Conservation (phyloP, 768 basidiomycete genomes). For the Kondoa malvinella region DNA sequence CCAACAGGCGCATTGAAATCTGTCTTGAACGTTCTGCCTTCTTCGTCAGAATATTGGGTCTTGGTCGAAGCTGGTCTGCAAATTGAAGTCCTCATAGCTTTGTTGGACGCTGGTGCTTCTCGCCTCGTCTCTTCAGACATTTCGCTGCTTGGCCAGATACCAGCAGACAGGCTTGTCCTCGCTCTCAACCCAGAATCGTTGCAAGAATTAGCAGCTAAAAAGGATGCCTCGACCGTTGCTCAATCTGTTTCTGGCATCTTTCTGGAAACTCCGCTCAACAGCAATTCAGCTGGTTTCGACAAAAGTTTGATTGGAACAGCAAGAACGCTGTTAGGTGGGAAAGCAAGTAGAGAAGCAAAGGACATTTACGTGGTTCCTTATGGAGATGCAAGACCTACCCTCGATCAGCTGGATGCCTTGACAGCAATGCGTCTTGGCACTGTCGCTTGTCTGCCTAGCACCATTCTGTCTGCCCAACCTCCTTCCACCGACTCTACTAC, state of each 20-base stretch:
- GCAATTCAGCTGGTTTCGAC: conserved; percentile 38
- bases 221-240: conserved; percentile 41
- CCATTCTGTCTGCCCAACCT: conserved; percentile 46
- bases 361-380: conserved; percentile 45
- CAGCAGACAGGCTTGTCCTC: conserved; percentile 54
- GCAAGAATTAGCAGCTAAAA: conserved; percentile 56
- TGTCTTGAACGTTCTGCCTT: conserved; percentile 27
- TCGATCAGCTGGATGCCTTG: conserved; percentile 26
- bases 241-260: conserved; percentile 50
- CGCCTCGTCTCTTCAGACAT: conserved; percentile 50
- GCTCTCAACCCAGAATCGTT: conserved; percentile 57
- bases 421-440: conserved; percentile 16
- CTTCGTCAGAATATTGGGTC: conserved; percentile 33
- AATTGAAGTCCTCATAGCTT: conserved; percentile 44
- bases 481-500: conserved; percentile 48
- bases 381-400: conserved; percentile 14
- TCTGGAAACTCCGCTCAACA: conserved; percentile 47
- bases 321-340: conserved; percentile 49
- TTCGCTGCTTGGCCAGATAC: conserved; percentile 52
- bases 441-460: conserved; percentile 30
- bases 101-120: conserved; percentile 60
- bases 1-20: conserved; percentile 25
- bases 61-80: conserved; percentile 39
- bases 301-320: conserved; percentile 54
- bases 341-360: conserved; percentile 17